Percentiles rank a stretch among this genome's conserved stretches.
These are phyloP conservation scores for Paspalum vaginatum DNA, from an alignment of 176 grass and related monocot species.

Conservation along the genomic window DNA sequence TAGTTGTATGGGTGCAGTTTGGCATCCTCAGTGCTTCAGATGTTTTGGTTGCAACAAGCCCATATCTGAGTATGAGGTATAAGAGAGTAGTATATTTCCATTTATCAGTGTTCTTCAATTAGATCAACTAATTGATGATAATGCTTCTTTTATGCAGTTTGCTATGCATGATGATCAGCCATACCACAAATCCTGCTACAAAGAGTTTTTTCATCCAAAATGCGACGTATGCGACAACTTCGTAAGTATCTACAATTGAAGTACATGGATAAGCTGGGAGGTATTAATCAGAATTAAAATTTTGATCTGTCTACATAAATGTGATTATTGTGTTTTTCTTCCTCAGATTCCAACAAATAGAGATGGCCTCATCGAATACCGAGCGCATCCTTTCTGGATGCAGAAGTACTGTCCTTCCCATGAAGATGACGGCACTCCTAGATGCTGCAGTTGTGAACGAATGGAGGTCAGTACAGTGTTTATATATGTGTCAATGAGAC, in stretches of 20 bases:
- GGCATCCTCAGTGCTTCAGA: slow-evolving; percentile 91
- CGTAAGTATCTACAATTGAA: slow-evolving; percentile 51
- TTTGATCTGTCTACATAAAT: slow-evolving; percentile 9
- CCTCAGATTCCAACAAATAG: slow-evolving; percentile 80
- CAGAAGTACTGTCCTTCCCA: slow-evolving; percentile 94
- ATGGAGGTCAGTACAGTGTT: slow-evolving; percentile 73
- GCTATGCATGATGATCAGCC: slow-evolving; percentile 77
- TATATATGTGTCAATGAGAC: slow-evolving; percentile 25
- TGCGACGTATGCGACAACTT: slow-evolving; percentile 87
- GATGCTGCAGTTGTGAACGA: slow-evolving; percentile 96
- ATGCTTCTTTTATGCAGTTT: slow-evolving; percentile 58
- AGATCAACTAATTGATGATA: slow-evolving; percentile 27
- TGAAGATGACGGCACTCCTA: slow-evolving; percentile 84
- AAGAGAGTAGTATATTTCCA: slow-evolving; percentile 12
- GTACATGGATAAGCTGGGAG: slow-evolving; percentile 17
- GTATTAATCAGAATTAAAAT: slow-evolving; percentile 23
- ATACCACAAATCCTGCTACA: slow-evolving; percentile 83
- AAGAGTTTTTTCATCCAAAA: slow-evolving; percentile 86
- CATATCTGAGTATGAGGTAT: slow-evolving; percentile 93
- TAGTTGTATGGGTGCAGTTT: slow-evolving; percentile 78
- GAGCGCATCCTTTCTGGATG: slow-evolving; percentile 94
- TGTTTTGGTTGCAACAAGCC: slow-evolving; percentile 86
- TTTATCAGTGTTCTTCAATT: slow-evolving; percentile 9
- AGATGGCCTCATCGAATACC: slow-evolving; percentile 77
- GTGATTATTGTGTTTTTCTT: slow-evolving; percentile 29